A percentile compares a stretch with the other conserved stretches of the same genome.
These are phyloP conservation scores for Thuidium tamariscinum DNA, from an alignment of 225 moss, liverwort and hornwort species.

Conservation along the genomic window DNA sequence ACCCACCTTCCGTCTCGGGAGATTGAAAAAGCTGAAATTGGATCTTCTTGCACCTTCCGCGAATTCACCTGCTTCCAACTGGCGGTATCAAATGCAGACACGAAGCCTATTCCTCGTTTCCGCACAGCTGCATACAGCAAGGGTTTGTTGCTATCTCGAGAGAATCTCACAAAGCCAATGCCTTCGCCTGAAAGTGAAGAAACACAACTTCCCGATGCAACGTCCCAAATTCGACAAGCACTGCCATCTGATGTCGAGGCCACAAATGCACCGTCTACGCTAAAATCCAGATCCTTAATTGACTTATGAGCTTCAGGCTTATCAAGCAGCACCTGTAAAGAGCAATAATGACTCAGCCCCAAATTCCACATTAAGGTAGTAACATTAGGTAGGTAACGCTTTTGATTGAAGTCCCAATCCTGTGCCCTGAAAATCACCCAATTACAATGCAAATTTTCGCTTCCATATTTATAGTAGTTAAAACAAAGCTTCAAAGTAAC, in stretches of 20 bases:
- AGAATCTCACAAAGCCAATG: conserved; percentile 74
- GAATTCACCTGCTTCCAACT: conserved; percentile 47
- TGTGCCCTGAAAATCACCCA: neutral
- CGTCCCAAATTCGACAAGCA: conserved; percentile 75
- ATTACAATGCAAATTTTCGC: neutral
- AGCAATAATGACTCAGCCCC: neutral
- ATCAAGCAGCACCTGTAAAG: conserved; percentile 42
- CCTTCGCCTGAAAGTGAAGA: conserved; percentile 51
- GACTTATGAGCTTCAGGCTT: conserved; percentile 61
- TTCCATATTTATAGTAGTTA: neutral
- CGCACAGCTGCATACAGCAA: conserved; percentile 53
- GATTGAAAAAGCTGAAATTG: conserved; percentile 70
- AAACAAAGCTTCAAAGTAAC: neutral
- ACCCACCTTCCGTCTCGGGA: conserved; percentile 57
- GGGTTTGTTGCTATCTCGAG: conserved; percentile 59
- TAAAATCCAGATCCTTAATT: conserved; percentile 86
- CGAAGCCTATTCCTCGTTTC: conserved; percentile 52
- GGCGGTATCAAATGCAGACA: conserved; percentile 50
- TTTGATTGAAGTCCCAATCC: neutral
- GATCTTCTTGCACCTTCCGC: conserved; percentile 50
- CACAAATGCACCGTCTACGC: conserved; percentile 67
- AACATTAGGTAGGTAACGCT: neutral
- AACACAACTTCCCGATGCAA: conserved; percentile 39
- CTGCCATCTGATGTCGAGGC: conserved; percentile 74
- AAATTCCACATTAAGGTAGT: neutral